Percentiles rank a stretch among this genome's conserved stretches.
Evolutionary conservation across 257 asterid species (phyloP).

Genomic region (Catharanthus roseus): DNA sequence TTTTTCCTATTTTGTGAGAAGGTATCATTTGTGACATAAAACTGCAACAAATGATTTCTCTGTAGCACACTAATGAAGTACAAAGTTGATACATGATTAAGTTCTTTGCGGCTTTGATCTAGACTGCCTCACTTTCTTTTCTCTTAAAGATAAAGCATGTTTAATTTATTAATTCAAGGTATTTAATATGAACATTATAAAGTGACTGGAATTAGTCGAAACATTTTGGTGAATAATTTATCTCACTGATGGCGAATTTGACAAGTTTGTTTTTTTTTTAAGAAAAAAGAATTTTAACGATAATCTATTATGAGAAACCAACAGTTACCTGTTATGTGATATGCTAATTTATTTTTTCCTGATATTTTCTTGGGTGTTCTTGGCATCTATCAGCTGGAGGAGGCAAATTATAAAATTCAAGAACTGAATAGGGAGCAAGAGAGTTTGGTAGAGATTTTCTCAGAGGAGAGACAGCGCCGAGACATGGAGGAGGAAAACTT

Average conservation of each 20-base stretch:
- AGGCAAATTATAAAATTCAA: slow-evolving; percentile 36
- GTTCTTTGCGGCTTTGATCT: neutral
- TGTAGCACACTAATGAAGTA: neutral
- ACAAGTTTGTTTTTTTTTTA: too few relatives aligned
- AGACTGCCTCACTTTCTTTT: too few relatives aligned
- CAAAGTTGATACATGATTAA: neutral
- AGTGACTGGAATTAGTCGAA: neutral
- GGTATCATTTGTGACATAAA: neutral
- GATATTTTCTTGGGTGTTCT: too few relatives aligned
- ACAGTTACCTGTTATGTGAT: neutral
- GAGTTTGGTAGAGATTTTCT: slow-evolving; percentile 58
- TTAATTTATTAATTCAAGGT: too few relatives aligned
- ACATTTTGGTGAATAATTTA: neutral
- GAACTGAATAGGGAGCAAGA: slow-evolving; percentile 71
- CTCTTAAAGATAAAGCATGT: neutral
- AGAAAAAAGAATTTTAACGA: too few relatives aligned
- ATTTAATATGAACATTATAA: neutral
- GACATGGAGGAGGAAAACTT: slow-evolving; percentile 64
- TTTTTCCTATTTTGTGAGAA: neutral
- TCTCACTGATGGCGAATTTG: neutral
- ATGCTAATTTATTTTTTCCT: neutral
- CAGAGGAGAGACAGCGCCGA: slow-evolving; percentile 88
- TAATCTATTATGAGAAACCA: neutral
- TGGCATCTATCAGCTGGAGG: slow-evolving; percentile 47
- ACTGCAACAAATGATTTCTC: neutral